Evolutionary conservation across 2,329 filamentous ascomycete genomes (phyloP).

Genomic region (Neonectria coccinea): DNA sequence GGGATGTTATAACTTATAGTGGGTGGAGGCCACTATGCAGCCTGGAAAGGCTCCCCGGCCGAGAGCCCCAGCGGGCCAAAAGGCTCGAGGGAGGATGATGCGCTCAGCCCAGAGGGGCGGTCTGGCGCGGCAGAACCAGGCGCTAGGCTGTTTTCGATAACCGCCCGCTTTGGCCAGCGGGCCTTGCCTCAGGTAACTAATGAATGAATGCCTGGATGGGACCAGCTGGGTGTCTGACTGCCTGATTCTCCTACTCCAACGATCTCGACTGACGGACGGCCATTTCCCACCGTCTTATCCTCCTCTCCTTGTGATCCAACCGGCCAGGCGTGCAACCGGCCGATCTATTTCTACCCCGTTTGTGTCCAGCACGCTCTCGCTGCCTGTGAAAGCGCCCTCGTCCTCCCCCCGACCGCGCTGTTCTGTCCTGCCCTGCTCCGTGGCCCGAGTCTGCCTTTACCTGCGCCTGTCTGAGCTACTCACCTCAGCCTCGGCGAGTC

Average conservation of each 20-base stretch:
- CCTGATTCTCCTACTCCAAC: constrained; percentile 42
- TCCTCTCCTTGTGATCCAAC: constrained; percentile 36
- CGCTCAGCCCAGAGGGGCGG: constrained; percentile 37
- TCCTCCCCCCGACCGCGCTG: constrained; percentile 17
- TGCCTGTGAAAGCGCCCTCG: constrained; percentile 14
- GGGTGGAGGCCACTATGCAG: constrained; percentile 7
- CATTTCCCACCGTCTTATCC: constrained; percentile 25
- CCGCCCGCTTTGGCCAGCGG: constrained; percentile 36
- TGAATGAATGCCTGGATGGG: constrained; percentile 39
- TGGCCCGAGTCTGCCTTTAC: constrained; percentile 14
- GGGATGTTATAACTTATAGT: not conserved
- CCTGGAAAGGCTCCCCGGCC: not conserved
- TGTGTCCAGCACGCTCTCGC: constrained; percentile 4
- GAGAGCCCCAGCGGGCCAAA: constrained; percentile 5
- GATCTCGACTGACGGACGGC: constrained; percentile 23
- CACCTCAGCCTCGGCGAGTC: constrained; percentile 19
- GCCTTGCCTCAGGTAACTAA: constrained; percentile 42
- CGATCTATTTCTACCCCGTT: constrained; percentile 24
- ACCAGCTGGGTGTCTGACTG: constrained; percentile 47
- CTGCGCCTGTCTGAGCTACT: constrained; percentile 22
- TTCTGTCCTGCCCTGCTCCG: constrained; percentile 16
- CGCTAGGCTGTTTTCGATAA: constrained; percentile 36
- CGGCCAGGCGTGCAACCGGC: constrained; percentile 31
- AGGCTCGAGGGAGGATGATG: not conserved
- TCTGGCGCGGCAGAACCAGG: constrained; percentile 38